phyloP scores from a whole-genome alignment of 768 basidiomycete species.

The Pleurotus salmoneostramineus region DNA sequence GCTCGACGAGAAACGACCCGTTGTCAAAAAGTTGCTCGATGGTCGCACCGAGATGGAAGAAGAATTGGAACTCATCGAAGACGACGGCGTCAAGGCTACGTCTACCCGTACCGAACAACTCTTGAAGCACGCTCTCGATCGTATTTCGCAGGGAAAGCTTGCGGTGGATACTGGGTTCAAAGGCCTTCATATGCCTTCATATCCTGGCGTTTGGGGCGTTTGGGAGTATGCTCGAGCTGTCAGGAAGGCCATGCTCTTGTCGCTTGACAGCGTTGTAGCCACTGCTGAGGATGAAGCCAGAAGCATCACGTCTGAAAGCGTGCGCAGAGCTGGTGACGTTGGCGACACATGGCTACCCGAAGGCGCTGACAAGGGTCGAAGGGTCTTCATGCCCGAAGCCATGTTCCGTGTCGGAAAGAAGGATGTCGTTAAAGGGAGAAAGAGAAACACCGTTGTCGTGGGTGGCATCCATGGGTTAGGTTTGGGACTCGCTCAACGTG shows the following conservation, averaged over 20 bases:
- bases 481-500: conserved; percentile 73
- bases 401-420: conserved; percentile 75
- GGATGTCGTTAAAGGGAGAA: conserved; percentile 14
- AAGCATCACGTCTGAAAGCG: conserved; percentile 55
- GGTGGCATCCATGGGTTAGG: conserved; percentile 80
- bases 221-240: conserved; percentile 89
- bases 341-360: conserved; percentile 77
- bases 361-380: conserved; percentile 64
- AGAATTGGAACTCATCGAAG: conserved; percentile 75
- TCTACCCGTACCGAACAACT: conserved; percentile 50
- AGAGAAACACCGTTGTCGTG: conserved; percentile 49
- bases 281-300: conserved; percentile 84
- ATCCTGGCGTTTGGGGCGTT: conserved; percentile 77
- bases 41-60: conserved; percentile 76
- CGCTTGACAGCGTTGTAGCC: conserved; percentile 76
- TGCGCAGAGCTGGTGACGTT: conserved; percentile 61
- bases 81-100: conserved; percentile 56
- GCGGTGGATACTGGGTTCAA: conserved; percentile 43
- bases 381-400: conserved; percentile 94
- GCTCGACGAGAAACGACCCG: conserved; percentile 65
- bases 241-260: conserved; percentile 68
- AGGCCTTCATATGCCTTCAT: conserved; percentile 59
- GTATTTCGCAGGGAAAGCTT: conserved; percentile 71
- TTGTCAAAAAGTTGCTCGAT: conserved; percentile 83
- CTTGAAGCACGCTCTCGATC: conserved; percentile 67